Evolutionary conservation across 1,284 basidiomycete species (phyloP), one percentile per base, ranked within the genome.

Genomic region (Ustilago crameri): DNA sequence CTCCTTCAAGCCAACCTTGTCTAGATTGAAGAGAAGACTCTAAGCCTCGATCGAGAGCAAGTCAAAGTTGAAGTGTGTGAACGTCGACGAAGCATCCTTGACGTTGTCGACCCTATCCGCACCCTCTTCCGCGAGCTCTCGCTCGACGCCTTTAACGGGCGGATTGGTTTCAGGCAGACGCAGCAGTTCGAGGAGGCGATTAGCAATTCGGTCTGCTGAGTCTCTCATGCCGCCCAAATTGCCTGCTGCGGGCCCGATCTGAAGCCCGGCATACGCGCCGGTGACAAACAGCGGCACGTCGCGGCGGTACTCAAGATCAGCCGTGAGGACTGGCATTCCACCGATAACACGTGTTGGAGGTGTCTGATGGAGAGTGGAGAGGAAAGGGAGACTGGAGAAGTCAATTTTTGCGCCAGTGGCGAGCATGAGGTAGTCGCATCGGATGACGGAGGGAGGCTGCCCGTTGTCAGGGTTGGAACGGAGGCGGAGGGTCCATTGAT

Each of bases 211-310:
- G 45, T 85, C 84, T 0, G 84, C 84, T 9, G 81, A 83, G 17
- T 79, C 78, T 5, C 84, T 63, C 37, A 83, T 82, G 3, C 84
- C 84, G 18, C 77, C 78, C 10, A 84, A 61, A 40, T 85, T 85
- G 26, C 76, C 76, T 0, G 81, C 83, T 12, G 76, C 83, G 0
- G 84, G 84, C 8, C 84, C 84, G 45, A 84, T 77, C 59, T 82
- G 73, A 2, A 76, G 56, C 0, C 67, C 74, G 24, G 66, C 66
- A 64, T 76, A 80, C 38, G 77, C 76, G 2, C 84, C 84, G 5
- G 80, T 71, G n/a, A 81, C 58, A 41, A 83, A 85, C 1, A 84
- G 66, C 0, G 83, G 83, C 1, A 83, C 40, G 4, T 79, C 76
- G 22, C 60, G 38, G 18, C 66, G 60, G 41, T 73, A 83, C 46